Evolutionary conservation across 306 rosid species (phyloP).

Genomic region (Cucurbita pepo): DNA sequence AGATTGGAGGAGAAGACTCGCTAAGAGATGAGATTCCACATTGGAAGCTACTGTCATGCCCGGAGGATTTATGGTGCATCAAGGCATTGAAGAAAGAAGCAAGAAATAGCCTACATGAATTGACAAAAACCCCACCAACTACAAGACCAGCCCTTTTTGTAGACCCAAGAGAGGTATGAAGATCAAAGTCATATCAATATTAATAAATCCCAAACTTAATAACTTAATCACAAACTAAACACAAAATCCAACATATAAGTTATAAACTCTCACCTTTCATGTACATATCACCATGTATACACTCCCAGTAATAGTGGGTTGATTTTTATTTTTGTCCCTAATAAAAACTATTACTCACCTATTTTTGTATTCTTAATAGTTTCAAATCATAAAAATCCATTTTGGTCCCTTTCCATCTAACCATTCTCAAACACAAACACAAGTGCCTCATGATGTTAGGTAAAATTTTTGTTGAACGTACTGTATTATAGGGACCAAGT

Average conservation of each 20-base stretch:
- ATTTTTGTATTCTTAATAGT: background rate
- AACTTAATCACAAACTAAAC: background rate
- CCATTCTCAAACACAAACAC: background rate
- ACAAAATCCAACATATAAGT: background rate
- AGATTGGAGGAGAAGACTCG: slow-evolving; percentile 51
- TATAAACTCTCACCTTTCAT: background rate
- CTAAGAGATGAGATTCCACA: slow-evolving; percentile 67
- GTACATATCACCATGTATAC: background rate
- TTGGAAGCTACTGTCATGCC: slow-evolving; percentile 67
- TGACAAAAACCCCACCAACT: slow-evolving; percentile 47
- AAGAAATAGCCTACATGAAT: slow-evolving; percentile 23
- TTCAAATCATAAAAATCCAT: background rate
- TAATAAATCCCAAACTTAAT: slow-evolving; percentile 1
- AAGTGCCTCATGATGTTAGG: background rate
- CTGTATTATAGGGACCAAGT: background rate
- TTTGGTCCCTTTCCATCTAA: background rate
- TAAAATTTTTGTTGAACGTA: background rate
- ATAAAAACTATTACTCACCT: background rate
- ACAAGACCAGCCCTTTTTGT: slow-evolving; percentile 63
- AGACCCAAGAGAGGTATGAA: slow-evolving; percentile 90
- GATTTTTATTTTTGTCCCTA: background rate
- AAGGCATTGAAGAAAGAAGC: slow-evolving; percentile 59
- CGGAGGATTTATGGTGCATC: slow-evolving; percentile 91
- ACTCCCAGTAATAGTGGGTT: background rate
- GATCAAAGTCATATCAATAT: background rate